phyloP scores from a whole-genome alignment of 1,284 basidiomycete genomes.

The Lentinus polychrous region DNA sequence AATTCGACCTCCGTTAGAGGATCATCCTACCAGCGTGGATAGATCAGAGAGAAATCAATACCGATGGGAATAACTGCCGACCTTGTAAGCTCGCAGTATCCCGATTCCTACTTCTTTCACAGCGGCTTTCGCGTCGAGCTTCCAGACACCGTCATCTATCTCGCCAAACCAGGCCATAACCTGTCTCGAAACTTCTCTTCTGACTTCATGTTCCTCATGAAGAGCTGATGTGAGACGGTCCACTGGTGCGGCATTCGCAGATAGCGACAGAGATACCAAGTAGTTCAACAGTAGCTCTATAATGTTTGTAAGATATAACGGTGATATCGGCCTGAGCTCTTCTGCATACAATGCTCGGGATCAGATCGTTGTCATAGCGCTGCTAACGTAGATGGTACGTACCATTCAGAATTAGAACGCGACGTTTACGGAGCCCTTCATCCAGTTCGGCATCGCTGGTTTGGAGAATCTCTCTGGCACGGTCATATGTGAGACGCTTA shows the following conservation, averaged over 20 bases:
- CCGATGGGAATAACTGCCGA: slow-evolving; percentile 23
- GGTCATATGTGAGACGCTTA: slow-evolving; percentile 46
- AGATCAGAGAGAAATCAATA: background rate
- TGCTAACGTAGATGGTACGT: slow-evolving; percentile 10
- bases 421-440: slow-evolving; percentile 54
- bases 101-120: slow-evolving; percentile 68
- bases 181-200: slow-evolving; percentile 52
- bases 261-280: slow-evolving; percentile 52
- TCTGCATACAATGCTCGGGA: too few species aligned
- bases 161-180: slow-evolving; percentile 78
- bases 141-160: slow-evolving; percentile 51
- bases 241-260: slow-evolving; percentile 41
- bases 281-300: slow-evolving; percentile 69
- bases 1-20: slow-evolving; percentile 51
- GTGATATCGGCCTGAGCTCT: slow-evolving; percentile 62
- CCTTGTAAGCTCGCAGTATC: slow-evolving; percentile 58
- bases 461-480: slow-evolving; percentile 62
- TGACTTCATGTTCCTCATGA: slow-evolving; percentile 69
- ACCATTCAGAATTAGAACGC: slow-evolving; percentile 71
- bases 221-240: slow-evolving; percentile 51
- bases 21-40: slow-evolving; percentile 39
- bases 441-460: slow-evolving; percentile 71
- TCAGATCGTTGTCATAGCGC: background rate
- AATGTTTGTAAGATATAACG: slow-evolving; percentile 57
- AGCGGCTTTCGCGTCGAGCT: slow-evolving; percentile 49